These are phyloP conservation scores for Nigrospora osmanthi DNA, from an alignment of 2,329 filamentous ascomycete species.

Conservation along the genomic window DNA sequence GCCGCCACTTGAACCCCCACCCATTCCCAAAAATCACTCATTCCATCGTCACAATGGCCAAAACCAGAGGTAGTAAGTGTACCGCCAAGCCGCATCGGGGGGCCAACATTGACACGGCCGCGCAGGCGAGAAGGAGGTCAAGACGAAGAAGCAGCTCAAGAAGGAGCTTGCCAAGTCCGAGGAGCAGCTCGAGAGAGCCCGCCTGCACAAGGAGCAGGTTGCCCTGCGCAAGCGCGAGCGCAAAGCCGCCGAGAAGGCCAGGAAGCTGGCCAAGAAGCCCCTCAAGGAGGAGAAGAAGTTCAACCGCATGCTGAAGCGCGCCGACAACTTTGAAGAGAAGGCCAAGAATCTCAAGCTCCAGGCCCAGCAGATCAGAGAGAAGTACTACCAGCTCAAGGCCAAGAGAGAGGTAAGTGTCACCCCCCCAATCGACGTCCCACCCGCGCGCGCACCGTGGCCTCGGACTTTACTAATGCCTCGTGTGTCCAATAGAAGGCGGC, in stretches of 20 bases:
- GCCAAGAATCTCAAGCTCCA: slow-evolving; percentile 30
- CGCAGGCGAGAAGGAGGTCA: too few relatives aligned
- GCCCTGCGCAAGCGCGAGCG: slow-evolving; percentile 28
- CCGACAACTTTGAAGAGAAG: slow-evolving; percentile 31
- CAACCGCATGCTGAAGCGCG: slow-evolving; percentile 26
- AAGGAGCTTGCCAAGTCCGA: slow-evolving; percentile 11
- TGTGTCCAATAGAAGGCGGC: too few relatives aligned
- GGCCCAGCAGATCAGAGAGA: slow-evolving; percentile 25
- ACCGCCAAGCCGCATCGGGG: too few relatives aligned
- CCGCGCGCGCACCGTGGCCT: background rate
- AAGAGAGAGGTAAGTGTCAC: slow-evolving; percentile 13
- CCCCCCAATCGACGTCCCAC: too few relatives aligned
- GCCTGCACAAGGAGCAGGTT: slow-evolving; percentile 10
- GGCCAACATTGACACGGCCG: too few relatives aligned
- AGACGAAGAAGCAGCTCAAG: too few relatives aligned
- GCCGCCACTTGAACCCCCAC: too few relatives aligned
- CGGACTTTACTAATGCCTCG: too few relatives aligned
- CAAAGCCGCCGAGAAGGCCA: slow-evolving; percentile 22
- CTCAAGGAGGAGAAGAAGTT: slow-evolving; percentile 30
- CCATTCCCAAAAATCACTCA: too few relatives aligned
- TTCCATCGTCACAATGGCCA: too few relatives aligned
- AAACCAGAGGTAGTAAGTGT: too few relatives aligned
- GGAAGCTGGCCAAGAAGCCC: slow-evolving; percentile 16
- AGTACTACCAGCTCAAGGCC: slow-evolving; percentile 16
- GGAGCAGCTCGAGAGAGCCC: slow-evolving; percentile 11